Percentiles rank a stretch among this genome's conserved stretches.
These are phyloP conservation scores for Blastocystis sp. DNA, from an alignment of 352 stramenopile species.

Conservation along the genomic window DNA sequence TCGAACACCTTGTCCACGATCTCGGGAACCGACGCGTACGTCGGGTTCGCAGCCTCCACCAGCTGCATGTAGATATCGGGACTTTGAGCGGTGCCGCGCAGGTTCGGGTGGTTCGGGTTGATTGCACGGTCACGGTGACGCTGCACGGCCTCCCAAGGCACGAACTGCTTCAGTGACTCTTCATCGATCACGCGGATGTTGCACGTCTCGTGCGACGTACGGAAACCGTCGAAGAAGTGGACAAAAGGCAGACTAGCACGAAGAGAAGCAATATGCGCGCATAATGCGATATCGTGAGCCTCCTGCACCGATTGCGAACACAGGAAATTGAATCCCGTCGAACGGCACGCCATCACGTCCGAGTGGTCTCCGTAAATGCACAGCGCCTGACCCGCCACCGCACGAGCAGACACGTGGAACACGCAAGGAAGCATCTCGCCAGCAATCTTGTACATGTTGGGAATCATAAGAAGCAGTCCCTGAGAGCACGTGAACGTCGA, in stretches of 20 bases:
- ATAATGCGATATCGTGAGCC: constrained; percentile 77
- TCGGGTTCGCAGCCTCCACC: constrained; percentile 70
- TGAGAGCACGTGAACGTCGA: constrained; percentile 77
- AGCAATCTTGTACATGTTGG: constrained; percentile 84
- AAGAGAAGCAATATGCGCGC: constrained; percentile 76
- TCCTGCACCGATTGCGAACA: constrained; percentile 73
- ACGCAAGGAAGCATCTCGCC: constrained; percentile 71
- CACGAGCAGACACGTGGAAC: constrained; percentile 75
- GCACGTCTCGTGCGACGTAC: constrained; percentile 69
- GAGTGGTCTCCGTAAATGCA: constrained; percentile 71
- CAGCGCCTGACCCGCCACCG: constrained; percentile 64
- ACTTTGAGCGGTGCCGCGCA: constrained; percentile 65
- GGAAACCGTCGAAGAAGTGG: constrained; percentile 78
- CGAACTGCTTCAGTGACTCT: constrained; percentile 67
- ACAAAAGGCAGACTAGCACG: constrained; percentile 76
- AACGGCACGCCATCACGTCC: constrained; percentile 78
- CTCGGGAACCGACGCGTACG: constrained; percentile 67
- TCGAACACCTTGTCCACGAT: constrained; percentile 71
- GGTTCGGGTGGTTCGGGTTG: constrained; percentile 58
- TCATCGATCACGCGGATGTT: constrained; percentile 68
- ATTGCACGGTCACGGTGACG: constrained; percentile 66
- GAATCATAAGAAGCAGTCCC: constrained; percentile 77
- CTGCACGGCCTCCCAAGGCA: constrained; percentile 67
- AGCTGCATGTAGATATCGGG: constrained; percentile 80
- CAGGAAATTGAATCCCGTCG: constrained; percentile 77